These are phyloP conservation scores for Penicillium dipodomyicola DNA, from an alignment of 495 filamentous ascomycete species.

Conservation along the genomic window DNA sequence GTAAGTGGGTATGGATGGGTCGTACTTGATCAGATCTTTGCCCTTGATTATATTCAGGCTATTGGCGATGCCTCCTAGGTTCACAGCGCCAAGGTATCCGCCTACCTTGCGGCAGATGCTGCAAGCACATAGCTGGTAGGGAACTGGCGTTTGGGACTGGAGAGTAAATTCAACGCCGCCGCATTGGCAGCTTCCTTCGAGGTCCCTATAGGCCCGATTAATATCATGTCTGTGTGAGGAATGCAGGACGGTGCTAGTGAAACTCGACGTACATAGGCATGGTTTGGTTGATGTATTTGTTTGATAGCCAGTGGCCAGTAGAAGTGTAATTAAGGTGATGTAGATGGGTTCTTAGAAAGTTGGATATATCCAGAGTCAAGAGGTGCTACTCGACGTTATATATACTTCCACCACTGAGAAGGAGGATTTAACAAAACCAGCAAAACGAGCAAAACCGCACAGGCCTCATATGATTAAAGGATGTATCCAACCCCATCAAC, in stretches of 20 bases:
- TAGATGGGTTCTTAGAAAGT: neutral
- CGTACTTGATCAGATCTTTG: conserved; percentile 49
- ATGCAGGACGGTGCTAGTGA: neutral
- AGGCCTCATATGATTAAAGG: neutral
- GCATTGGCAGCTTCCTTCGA: conserved; percentile 56
- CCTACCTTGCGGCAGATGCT: conserved; percentile 57
- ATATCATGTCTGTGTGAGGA: neutral
- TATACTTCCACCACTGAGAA: conserved; percentile 1
- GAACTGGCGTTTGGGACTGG: conserved; percentile 52
- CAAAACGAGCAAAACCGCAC: conserved; percentile 7
- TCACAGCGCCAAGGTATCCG: conserved; percentile 49
- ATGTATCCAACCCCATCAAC: neutral
- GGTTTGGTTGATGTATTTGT: neutral
- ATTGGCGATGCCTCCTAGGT: conserved; percentile 50
- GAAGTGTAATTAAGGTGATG: neutral
- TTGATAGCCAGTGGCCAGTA: neutral
- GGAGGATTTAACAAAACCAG: neutral
- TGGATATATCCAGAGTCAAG: neutral
- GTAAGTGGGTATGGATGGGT: neutral
- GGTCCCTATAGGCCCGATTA: conserved; percentile 32
- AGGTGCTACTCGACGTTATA: conserved; percentile 1
- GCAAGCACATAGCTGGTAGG: conserved; percentile 56
- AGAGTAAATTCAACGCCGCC: conserved; percentile 52
- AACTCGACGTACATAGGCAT: conserved; percentile 30
- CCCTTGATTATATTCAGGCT: conserved; percentile 49